Evolutionary conservation across 1,284 basidiomycete species (phyloP), one percentile per base, ranked within the genome.

Genomic region (Sutorius eximius): DNA sequence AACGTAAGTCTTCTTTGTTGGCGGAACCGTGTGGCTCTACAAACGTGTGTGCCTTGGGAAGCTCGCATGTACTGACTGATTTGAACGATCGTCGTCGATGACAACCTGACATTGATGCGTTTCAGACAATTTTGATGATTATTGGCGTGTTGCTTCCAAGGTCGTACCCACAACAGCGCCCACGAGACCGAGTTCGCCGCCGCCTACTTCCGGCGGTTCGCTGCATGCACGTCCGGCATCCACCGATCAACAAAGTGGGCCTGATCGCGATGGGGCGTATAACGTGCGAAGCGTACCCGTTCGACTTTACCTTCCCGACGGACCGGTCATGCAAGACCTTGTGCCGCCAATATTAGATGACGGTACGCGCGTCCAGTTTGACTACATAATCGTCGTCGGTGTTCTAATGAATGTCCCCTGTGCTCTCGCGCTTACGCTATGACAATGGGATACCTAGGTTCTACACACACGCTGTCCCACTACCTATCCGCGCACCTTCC

Each of bases 121-220:
- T 61, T 34, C 66, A 93, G 94, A 95, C 73, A 95, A 96, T 71
- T 98, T 95, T 68, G 95, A 98, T 61, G 85, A 94, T 59, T 97
- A 92, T 67, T 95, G 92, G 86, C 83, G 90, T 40, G 90, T 98
- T 60, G 93, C 93, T 2, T 83, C 88, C 11, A 95, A 95, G 67
- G 82, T 98, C 60, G 84, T 88, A 50, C 83, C 86, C 18, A 82
- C 85, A 15, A 82, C 83, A 1, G 75, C 81, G 5, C 79, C 83
- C n/a, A 70, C 76, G 34, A 59, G 81, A 43, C 73, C 82, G 30
- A 77, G 74, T 53, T 84, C 86, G 76, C 73, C 75, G 16, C 77
- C 81, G 12, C 77, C 79, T 6, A 68, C 74, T 12, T 77, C 82
- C 3, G 78, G 83, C 5, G 73, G 74, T 13, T 81, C 82, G 3